Evolutionary conservation across 768 basidiomycete genomes (phyloP).

Genomic region (Lyophyllum decastes): DNA sequence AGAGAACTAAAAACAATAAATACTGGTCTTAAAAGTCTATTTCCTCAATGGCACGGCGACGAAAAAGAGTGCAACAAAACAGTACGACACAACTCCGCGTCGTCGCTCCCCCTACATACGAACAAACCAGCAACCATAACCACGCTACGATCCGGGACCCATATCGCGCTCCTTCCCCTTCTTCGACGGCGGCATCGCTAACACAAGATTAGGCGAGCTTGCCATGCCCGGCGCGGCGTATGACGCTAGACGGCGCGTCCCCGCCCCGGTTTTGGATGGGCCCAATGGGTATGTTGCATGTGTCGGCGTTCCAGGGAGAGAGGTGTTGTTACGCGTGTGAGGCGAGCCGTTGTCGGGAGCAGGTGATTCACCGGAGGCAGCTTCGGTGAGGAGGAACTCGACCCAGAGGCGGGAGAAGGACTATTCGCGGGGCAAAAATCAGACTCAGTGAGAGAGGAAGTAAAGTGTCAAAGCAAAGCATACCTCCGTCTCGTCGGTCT

Average conservation of each 20-base stretch:
- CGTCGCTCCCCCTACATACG: no score
- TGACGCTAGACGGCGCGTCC: conserved; percentile 5
- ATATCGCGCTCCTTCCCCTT: conserved; percentile 20
- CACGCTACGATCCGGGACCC: conserved; percentile 1
- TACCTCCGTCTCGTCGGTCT: conserved; percentile 85
- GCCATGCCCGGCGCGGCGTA: conserved; percentile 9
- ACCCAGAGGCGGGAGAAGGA: conserved; percentile 98
- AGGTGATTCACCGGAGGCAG: conserved; percentile 46
- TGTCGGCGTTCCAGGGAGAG: conserved; percentile 12
- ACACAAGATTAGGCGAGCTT: conserved; percentile 12
- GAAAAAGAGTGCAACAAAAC: no score
- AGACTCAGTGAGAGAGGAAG: background rate
- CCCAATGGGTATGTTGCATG: background rate
- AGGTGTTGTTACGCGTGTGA: conserved; percentile 12
- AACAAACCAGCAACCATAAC: no score
- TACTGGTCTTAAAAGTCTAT: no score
- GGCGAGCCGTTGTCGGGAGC: conserved; percentile 7
- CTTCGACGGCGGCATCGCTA: conserved; percentile 10
- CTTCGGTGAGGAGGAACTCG: conserved; percentile 95
- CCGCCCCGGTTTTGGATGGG: background rate
- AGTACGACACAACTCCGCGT: no score
- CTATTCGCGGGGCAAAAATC: conserved; percentile 41
- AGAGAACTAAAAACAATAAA: no score
- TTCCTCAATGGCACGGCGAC: no score
- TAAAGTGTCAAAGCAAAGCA: conserved; percentile 12